Evolutionary conservation across 192 early-diverging fungal species (phyloP).

Genomic region (Pecoramyces ruminantium): DNA sequence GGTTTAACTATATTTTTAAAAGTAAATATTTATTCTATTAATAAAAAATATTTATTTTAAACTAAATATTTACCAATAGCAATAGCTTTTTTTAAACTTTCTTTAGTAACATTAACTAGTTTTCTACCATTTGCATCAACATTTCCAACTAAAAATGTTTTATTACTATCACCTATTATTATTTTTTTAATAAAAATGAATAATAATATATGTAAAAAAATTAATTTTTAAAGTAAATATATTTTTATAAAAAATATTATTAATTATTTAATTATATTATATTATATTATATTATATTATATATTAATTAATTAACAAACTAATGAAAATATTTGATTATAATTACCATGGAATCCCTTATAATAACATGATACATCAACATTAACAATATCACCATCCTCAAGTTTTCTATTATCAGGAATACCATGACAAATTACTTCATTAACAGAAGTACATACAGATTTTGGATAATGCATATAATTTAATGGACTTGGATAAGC

Average conservation of each 20-base stretch:
- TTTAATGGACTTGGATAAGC: conserved; percentile 93
- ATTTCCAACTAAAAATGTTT: conserved; percentile 78
- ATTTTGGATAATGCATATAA: conserved; percentile 92
- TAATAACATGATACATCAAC: conserved; percentile 77
- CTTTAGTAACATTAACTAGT: conserved; percentile 63
- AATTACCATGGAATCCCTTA: conserved; percentile 68
- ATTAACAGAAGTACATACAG: conserved; percentile 77
- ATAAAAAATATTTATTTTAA: too few species aligned
- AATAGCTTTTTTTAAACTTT: conserved; percentile 86
- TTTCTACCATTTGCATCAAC: conserved; percentile 56
- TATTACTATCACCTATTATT: conserved; percentile 69
- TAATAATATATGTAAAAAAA: too few species aligned
- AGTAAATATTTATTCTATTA: too few species aligned
- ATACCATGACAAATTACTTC: conserved; percentile 97
- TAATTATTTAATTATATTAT: too few species aligned
- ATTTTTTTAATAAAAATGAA: too few species aligned
- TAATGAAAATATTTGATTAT: conserved; percentile 6
- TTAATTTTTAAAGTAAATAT: background rate
- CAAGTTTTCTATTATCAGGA: conserved; percentile 78
- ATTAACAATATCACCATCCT: conserved; percentile 94
- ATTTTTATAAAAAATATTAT: background rate
- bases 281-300: too few species aligned
- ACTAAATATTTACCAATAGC: conserved; percentile 49
- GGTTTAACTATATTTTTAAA: conserved; percentile 54
- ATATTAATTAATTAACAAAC: too few species aligned